Base-by-base conservation (phyloP, 2,329 filamentous ascomycete species). In the Septoria petroselini region DNA sequence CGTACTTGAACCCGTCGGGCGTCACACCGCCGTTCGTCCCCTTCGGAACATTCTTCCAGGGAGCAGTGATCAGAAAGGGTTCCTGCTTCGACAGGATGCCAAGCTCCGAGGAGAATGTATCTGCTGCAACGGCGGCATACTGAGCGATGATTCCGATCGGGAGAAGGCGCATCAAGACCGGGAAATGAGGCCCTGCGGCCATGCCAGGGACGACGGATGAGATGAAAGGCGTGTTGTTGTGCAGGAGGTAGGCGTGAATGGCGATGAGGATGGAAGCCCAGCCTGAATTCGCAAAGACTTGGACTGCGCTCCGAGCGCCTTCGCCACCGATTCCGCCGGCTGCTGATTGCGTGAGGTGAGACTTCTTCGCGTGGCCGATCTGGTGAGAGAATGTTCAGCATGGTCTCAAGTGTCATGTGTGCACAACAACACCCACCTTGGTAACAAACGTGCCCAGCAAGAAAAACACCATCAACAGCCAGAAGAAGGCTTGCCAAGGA, bases 11-110 rank as follows among this genome's bases (percentile, higher is more conserved):
- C 0, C 93, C 93, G 38, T 81, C 74, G 0, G 82, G 60, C 0
- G 89, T 94, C 7, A 98, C 88, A 12, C 91, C 93, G 25, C 93
- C 93, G 65, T 98, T 98, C 34, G 93, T 97, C 41, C 93, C 93
- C 1, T 81, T 85, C 0, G 93, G 91, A 0, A 97, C 93, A 57
- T 81, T 79, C 52, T 86, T 84, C 63, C 93, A 77, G 12, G 79
- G 82, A 11, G 87, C 91, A 3, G 89, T 96, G 65, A 98, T 91
- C 30, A 98, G 80, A 29, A 91, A 83, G 7, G 93, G 93, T 37
- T 81, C 74, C 18, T 78, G 78, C 52, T 77, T 81, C 5, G 91
- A 86, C 9, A 98, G 76, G 49, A 98, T 98, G 11, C 93, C 93
- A 15, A 98, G 82, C 73, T 98, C 93, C 8, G 90, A 95, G 50